phyloP scores from a whole-genome alignment of 1,139 yeast genomes.

The Lodderomyces metapsilosis region DNA sequence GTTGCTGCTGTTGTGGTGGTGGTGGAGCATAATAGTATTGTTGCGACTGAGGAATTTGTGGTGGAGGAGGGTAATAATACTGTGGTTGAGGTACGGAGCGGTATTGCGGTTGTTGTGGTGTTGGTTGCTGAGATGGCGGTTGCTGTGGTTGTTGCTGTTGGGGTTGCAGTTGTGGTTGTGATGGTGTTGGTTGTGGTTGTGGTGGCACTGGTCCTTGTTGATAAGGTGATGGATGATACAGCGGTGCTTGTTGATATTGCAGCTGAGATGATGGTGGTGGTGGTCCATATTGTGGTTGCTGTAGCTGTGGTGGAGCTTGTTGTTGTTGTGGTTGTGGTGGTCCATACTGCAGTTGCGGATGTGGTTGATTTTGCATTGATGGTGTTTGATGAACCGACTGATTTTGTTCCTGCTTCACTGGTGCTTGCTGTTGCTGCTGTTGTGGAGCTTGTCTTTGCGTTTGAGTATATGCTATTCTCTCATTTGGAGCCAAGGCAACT shows the following conservation, averaged over 20 bases:
- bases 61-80: conserved; percentile 15
- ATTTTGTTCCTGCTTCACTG: conserved; percentile 13
- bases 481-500: conserved; percentile 43
- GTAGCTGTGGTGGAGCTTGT: conserved; percentile 15
- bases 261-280: conserved; percentile 7
- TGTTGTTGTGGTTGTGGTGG: conserved; percentile 12
- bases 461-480: conserved; percentile 39
- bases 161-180: conserved; percentile 11
- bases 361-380: conserved; percentile 12
- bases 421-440: conserved; percentile 10
- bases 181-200: conserved; percentile 6
- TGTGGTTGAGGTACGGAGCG: conserved; percentile 4
- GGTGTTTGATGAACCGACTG: conserved; percentile 14
- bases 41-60: conserved; percentile 11
- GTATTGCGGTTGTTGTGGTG: conserved; percentile 8
- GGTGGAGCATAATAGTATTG: conserved; percentile 17
- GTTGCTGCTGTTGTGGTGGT: conserved; percentile 15
- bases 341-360: conserved; percentile 12
- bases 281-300: conserved; percentile 12
- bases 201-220: conserved; percentile 10
- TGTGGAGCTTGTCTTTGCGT: conserved; percentile 17
- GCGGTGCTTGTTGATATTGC: conserved; percentile 11
- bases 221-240: conserved; percentile 12
- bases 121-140: conserved; percentile 18
- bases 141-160: conserved; percentile 19